These are phyloP conservation scores for Pharus latifolius DNA, from an alignment of 176 grass and related monocot genomes.

Conservation along the genomic window DNA sequence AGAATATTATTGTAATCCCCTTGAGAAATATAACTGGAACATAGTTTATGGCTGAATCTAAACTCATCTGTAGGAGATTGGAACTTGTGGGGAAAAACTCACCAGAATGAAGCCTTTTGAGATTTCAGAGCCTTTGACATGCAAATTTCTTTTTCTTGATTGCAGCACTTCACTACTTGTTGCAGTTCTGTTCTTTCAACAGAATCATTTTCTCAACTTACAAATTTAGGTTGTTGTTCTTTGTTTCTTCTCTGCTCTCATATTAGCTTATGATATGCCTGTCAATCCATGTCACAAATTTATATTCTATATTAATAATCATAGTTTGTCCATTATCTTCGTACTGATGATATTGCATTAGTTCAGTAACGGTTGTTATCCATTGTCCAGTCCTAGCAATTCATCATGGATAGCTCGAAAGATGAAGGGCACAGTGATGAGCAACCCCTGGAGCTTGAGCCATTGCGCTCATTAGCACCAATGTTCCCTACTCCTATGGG, in stretches of 20 bases:
- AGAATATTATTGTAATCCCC: too few relatives aligned
- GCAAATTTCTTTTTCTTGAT: not conserved
- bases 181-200: not conserved
- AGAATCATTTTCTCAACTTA: not conserved
- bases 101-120: too few relatives aligned
- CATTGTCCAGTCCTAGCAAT: not conserved
- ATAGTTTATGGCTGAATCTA: too few relatives aligned
- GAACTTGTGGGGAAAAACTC: too few relatives aligned
- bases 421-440: not conserved
- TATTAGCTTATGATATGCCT: too few relatives aligned
- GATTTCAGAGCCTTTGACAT: too few relatives aligned
- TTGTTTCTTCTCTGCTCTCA: too few relatives aligned
- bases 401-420: slow-evolving; percentile 11
- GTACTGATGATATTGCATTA: not conserved
- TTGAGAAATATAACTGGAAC: too few relatives aligned
- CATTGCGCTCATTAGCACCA: slow-evolving; percentile 44
- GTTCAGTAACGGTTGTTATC: not conserved
- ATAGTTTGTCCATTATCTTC: not conserved
- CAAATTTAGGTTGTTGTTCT: not conserved
- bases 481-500: slow-evolving; percentile 37
- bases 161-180: not conserved
- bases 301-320: not conserved
- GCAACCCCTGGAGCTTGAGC: slow-evolving; percentile 20
- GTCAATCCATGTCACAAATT: not conserved
- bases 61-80: too few relatives aligned